Base-by-base conservation (phyloP, 169 alveolate species). In the Plasmodium vinckei region DNA sequence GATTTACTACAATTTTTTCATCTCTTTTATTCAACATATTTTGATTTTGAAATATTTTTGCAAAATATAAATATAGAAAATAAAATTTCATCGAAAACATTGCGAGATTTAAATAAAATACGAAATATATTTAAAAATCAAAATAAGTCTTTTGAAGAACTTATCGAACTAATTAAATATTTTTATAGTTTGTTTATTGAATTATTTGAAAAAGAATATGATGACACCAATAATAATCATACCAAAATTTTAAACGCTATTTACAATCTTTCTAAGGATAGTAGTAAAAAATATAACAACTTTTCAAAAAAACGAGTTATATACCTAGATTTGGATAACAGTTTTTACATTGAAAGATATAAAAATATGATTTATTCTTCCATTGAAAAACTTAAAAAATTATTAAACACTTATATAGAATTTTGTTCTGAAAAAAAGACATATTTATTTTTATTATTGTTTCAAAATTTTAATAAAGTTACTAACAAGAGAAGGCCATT, bases 341-440 rank as follows among this genome's bases (percentile, higher is more conserved):
- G 91, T 56, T 86, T 86, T 72, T 86, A 59, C 47, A 86, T 69
- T 13, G 91, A 86, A 33, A 57, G 87, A 51, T 86, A 86, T 51
- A 86, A 70, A 70, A 86, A 86, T 63, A 86, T 86, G 91, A 86
- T 86, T 51, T 54, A 49, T 42, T 61, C 87, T 1, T 57, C 91
- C 1, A 17, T 86, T 1, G 73, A 86, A 46, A 86, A 70, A 46
- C 69, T 86, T 9, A 68, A 86, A 86, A 86, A 86, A 47, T 59
- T 86, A 59, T 23, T 64, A 63, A 42, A 70, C 10, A 86, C 72
- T 0, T 86, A 86, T 9, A 56, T 44, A 15, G 25, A 57, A 2
- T 86, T 86, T 39, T 57, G 75, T 39, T 5, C 13, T 17, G 91
- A 86, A 70, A 86, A 47, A 86, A 57, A 69, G 3, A 23, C 59